A percentile compares a stretch with the other conserved stretches of the same genome.
Conservation (phyloP, 306 rosid species). For the Dalbergia cochinchinensis region DNA sequence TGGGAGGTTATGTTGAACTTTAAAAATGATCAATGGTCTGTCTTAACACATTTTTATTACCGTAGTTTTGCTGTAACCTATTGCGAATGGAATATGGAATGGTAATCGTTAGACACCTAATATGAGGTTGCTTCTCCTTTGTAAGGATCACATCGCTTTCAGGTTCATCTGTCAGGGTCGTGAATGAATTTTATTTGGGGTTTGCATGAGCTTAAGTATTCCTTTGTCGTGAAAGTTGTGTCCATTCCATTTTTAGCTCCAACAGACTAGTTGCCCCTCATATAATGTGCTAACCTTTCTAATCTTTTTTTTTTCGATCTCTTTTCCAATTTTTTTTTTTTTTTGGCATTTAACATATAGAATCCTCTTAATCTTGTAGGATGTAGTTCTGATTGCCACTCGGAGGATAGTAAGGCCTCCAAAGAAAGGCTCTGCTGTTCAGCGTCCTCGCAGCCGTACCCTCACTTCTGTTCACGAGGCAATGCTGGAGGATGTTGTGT, state of each 20-base stretch:
- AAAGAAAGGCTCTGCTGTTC: slow-evolving; percentile 88
- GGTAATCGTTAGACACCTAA: background rate
- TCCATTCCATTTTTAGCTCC: background rate
- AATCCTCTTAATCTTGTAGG: slow-evolving; percentile 49
- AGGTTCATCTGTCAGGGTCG: background rate
- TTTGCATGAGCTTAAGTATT: background rate
- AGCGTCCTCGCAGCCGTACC: slow-evolving; percentile 84
- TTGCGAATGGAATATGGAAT: background rate
- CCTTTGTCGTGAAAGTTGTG: background rate
- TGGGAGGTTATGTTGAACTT: background rate
- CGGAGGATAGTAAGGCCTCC: slow-evolving; percentile 94
- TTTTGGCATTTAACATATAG: background rate
- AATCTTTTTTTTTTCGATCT: background rate
- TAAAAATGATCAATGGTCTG: background rate
- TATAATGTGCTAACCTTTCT: background rate
- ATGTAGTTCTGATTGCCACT: slow-evolving; percentile 85
- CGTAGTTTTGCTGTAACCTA: background rate
- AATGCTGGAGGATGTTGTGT: slow-evolving; percentile 81
- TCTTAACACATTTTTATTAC: background rate
- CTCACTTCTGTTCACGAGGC: slow-evolving; percentile 95
- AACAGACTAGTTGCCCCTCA: background rate
- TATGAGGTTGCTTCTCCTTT: background rate
- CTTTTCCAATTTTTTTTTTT: background rate
- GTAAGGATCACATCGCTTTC: background rate
- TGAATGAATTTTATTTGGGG: background rate